A percentile compares a stretch with the other conserved stretches of the same genome.
These are phyloP conservation scores for Beta macrorhiza DNA, from an alignment of 179 eudicot genomes.

Conservation along the genomic window DNA sequence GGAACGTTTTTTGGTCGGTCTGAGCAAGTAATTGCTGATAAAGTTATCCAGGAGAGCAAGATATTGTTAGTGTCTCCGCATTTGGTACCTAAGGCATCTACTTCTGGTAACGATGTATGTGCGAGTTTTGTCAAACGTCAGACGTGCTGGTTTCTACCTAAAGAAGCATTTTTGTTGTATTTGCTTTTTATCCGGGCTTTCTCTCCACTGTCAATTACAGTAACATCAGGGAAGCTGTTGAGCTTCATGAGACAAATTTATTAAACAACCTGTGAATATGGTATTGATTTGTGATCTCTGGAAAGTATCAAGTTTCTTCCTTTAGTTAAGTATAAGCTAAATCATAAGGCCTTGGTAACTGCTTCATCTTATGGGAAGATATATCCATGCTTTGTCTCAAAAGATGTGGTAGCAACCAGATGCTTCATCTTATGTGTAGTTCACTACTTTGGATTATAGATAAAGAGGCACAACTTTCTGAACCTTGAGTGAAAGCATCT, in stretches of 20 bases:
- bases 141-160: background rate
- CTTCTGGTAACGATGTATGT: conserved; percentile 45
- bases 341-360: background rate
- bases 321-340: background rate
- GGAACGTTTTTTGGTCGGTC: conserved; percentile 92
- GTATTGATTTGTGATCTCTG: background rate
- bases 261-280: background rate
- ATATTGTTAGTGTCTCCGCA: conserved; percentile 66
- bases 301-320: background rate
- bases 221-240: background rate
- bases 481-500: background rate
- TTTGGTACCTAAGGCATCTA: conserved; percentile 50
- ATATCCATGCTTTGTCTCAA: background rate
- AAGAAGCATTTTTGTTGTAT: background rate
- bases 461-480: background rate
- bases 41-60: conserved; percentile 85
- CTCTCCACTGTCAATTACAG: background rate
- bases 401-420: background rate
- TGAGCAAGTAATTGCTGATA: conserved; percentile 73
- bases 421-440: background rate
- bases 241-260: too few relatives aligned
- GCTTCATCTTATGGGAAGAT: background rate
- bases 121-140: background rate
- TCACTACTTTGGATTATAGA: background rate
- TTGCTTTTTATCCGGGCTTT: too few relatives aligned